Conservation (phyloP, 805 yeast genomes). For the Wickerhamomyces chaumierensis region DNA sequence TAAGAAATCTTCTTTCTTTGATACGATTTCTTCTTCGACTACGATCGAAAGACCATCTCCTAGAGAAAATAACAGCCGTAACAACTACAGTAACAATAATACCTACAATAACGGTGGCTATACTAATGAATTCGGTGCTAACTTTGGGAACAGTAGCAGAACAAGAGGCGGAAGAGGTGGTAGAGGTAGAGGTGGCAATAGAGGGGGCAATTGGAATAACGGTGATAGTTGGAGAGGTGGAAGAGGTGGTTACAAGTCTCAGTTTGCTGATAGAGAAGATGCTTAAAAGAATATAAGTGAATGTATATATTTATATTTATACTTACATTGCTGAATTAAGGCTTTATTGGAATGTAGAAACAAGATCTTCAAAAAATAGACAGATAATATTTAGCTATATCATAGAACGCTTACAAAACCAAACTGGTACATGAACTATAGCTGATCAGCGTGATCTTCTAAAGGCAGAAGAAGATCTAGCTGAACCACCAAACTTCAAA, state of each 20-base stretch:
- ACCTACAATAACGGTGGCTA: slow-evolving; percentile 13
- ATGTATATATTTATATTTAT: too few relatives aligned
- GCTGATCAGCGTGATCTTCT: too few relatives aligned
- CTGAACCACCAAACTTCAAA: too few relatives aligned
- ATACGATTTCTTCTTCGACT: slow-evolving; percentile 64
- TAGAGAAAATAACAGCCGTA: slow-evolving; percentile 1
- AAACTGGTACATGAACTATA: too few relatives aligned
- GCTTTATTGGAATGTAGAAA: too few relatives aligned
- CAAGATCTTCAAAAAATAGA: too few relatives aligned
- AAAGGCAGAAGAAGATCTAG: too few relatives aligned
- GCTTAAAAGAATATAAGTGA: too few relatives aligned
- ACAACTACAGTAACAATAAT: slow-evolving; percentile 1
- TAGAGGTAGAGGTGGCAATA: background rate
- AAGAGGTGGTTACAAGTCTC: background rate
- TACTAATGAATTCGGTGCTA: background rate
- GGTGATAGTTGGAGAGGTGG: slow-evolving; percentile 10
- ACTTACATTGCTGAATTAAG: too few relatives aligned
- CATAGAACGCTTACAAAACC: too few relatives aligned
- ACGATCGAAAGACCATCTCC: slow-evolving; percentile 28
- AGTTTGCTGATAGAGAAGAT: background rate
- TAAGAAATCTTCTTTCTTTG: slow-evolving; percentile 81
- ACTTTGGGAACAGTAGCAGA: slow-evolving; percentile 1
- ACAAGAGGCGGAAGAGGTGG: too few relatives aligned
- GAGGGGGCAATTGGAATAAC: background rate
- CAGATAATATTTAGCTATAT: too few relatives aligned